phyloP scores from a whole-genome alignment of 2,329 filamentous ascomycete genomes.

The Balansia obtecta region DNA sequence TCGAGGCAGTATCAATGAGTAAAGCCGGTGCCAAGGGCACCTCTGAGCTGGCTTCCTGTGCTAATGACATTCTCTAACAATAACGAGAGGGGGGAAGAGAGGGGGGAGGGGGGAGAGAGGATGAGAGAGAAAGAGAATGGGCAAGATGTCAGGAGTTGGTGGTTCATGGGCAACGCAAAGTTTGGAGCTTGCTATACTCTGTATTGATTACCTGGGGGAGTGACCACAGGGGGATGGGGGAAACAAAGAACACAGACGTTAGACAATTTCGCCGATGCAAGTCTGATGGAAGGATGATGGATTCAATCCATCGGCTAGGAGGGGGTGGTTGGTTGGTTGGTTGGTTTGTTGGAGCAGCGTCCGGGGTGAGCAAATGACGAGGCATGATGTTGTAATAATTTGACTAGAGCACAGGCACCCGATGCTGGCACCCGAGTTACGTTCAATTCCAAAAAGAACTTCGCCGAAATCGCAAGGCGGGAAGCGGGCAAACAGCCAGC shows the following conservation, averaged over 20 bases:
- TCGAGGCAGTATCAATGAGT: not conserved
- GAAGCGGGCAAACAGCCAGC: not conserved
- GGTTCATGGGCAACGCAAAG: not conserved
- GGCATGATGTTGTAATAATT: not conserved
- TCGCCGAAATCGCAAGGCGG: not conserved
- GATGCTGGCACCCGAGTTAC: not conserved
- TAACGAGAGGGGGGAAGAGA: not conserved
- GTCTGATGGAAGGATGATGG: not conserved
- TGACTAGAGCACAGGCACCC: no score
- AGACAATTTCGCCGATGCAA: not conserved
- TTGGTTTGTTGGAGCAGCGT: not conserved
- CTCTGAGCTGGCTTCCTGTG: not conserved
- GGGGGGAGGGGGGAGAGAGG: not conserved
- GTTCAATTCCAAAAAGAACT: not conserved
- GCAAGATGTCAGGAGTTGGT: not conserved
- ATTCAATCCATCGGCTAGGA: not conserved
- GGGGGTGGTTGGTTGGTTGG: not conserved
- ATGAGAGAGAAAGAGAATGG: not conserved
- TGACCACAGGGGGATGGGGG: not conserved
- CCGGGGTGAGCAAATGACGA: not conserved
- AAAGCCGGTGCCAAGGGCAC: not conserved
- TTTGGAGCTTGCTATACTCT: not conserved
- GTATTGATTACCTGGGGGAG: no score
- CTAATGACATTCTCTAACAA: slow-evolving; percentile 3
- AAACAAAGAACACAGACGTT: not conserved